Evolutionary conservation across 164 flowering plant species (phyloP).

Genomic region (Vitis rupestris): DNA sequence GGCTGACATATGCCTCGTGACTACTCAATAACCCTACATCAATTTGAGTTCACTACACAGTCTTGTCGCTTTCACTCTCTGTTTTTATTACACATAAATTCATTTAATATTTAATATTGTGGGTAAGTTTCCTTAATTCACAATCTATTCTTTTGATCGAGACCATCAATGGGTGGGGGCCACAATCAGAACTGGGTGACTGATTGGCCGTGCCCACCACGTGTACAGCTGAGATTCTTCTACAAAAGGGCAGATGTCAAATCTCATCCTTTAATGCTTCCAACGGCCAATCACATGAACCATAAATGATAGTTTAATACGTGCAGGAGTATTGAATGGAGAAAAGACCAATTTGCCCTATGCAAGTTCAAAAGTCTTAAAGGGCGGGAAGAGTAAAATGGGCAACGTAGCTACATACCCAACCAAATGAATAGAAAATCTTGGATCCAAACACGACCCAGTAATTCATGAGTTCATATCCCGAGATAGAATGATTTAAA

Average conservation of each 20-base stretch:
- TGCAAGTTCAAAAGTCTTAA: background rate
- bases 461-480: too few species aligned
- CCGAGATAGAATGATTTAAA: too few species aligned
- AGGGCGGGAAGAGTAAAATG: background rate
- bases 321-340: background rate
- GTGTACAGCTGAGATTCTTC: background rate
- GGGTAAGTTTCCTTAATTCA: too few species aligned
- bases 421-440: too few species aligned
- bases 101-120: too few species aligned
- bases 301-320: slow-evolving; percentile 4
- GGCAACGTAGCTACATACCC: background rate
- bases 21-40: too few species aligned
- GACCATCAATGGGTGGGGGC: background rate
- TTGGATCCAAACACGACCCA: too few species aligned
- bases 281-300: slow-evolving; percentile 14
- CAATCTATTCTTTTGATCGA: background rate
- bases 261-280: background rate
- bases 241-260: background rate
- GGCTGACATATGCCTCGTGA: too few species aligned
- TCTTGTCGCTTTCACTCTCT: too few species aligned
- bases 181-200: background rate
- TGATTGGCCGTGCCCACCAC: background rate
- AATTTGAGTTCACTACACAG: too few species aligned
- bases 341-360: background rate
- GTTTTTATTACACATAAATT: too few species aligned